phyloP scores from a whole-genome alignment of 2,329 filamentous ascomycete species.

The Ophiostoma ips region DNA sequence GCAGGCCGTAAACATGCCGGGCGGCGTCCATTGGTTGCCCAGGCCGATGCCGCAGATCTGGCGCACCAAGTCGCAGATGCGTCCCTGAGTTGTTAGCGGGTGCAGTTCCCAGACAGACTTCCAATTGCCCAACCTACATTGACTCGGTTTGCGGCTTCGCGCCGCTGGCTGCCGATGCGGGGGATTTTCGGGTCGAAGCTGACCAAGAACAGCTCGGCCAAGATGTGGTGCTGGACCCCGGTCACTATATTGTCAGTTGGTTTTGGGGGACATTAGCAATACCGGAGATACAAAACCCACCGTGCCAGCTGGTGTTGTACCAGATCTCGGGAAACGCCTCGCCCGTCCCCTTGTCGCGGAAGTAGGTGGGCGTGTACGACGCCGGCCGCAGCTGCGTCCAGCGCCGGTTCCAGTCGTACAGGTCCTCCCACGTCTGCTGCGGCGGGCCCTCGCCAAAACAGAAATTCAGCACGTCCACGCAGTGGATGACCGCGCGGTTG shows the following conservation, averaged over 20 bases:
- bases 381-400: constrained; percentile 34
- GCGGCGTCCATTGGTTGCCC: constrained; percentile 38
- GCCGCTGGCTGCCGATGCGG: constrained; percentile 29
- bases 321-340: constrained; percentile 43
- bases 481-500: constrained; percentile 46
- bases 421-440: constrained; percentile 26
- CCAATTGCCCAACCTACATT: constrained; percentile 8
- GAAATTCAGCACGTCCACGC: constrained; percentile 49
- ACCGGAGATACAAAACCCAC: not conserved
- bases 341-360: too few species aligned
- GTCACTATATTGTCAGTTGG: constrained; percentile 30
- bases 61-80: constrained; percentile 33
- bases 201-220: constrained; percentile 41
- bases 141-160: constrained; percentile 8
- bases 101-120: too few species aligned
- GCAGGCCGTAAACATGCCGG: constrained; percentile 40
- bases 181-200: constrained; percentile 42
- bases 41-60: constrained; percentile 44
- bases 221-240: constrained; percentile 44
- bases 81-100: constrained; percentile 16
- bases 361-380: constrained; percentile 43
- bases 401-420: constrained; percentile 30
- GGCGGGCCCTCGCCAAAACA: constrained; percentile 36
- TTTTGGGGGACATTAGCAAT: not conserved
- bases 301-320: constrained; percentile 40